Base-by-base conservation (phyloP, 768 basidiomycete species). In the Dendrothele bispora region DNA sequence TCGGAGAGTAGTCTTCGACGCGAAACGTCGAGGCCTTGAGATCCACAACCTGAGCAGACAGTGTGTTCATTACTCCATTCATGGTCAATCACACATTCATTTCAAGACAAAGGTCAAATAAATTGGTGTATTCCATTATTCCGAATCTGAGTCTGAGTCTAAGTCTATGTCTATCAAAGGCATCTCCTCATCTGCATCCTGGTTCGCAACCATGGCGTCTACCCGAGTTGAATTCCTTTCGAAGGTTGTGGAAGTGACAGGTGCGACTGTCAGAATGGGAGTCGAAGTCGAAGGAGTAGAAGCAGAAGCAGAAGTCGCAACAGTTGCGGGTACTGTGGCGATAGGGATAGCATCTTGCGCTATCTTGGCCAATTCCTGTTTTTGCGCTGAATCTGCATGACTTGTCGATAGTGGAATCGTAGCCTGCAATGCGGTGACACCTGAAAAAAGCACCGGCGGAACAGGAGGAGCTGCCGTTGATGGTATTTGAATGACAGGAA, bases 121-220 rank as follows among this genome's bases (percentile, higher is more conserved):
- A 10, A 32, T 10, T 32, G n/a, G n/a, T 32, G 30, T 10, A 10
- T 32, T 10, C 10, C 10, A n/a, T 32, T 32, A 32, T n/a, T 32
- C 30, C n/a, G 59, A 70, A 27, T 78, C 78, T 26, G 68, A 69
- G 34, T 91, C 91, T 4, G 88, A 87, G 63, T 92, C 90, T 1
- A 90, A 91, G 32, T 76, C 82, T 71, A 90, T 69, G 60, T 91
- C 78, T 29, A 94, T 91, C 10, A 72, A 58, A 3, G 91, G 91
- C 72, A 94, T 83, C 38, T 81, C 79, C 51, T 84, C 84, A 52
- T 88, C 85, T n/a, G 77, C 77, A 12, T 88, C 85, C 3, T 82
- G 73, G n/a, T n/a, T n/a, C n/a, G n/a, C n/a, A n/a, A n/a, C n/a
- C n/a, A n/a, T n/a, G n/a, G n/a, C n/a, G n/a, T n/a, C n/a, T n/a